Percentiles rank a stretch among this genome's conserved stretches.
phyloP scores from a whole-genome alignment of 768 basidiomycete species.

The Suillus bovinus region DNA sequence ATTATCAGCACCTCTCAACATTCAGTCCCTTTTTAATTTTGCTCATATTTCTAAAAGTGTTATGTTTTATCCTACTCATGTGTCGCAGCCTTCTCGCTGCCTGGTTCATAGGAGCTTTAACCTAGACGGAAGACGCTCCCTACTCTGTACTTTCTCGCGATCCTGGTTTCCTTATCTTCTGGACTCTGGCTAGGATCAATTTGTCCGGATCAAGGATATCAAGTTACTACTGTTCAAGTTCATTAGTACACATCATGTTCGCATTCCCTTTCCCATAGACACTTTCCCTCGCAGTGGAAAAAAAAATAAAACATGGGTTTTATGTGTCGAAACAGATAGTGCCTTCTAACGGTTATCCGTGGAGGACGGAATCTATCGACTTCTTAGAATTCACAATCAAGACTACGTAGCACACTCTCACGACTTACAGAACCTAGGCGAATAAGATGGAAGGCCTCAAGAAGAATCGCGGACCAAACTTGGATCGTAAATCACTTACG shows the following conservation, averaged over 20 bases:
- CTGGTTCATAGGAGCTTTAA: not conserved
- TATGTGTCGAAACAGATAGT: not conserved
- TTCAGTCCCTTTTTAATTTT: not conserved
- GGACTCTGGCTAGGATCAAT: not conserved
- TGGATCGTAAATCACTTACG: not conserved
- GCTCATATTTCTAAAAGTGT: not conserved
- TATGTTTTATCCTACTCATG: not conserved
- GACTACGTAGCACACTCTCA: conserved; percentile 1
- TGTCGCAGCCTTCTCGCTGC: not conserved
- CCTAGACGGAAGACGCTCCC: not conserved
- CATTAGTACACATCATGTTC: not conserved
- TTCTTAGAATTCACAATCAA: not conserved
- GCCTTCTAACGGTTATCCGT: not conserved
- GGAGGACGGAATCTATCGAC: not conserved
- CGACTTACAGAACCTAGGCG: not conserved
- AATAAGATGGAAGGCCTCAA: not conserved
- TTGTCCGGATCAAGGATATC: not conserved
- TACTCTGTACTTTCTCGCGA: not conserved
- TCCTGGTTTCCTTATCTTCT: not conserved
- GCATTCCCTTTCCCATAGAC: not conserved
- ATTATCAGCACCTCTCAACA: conserved; percentile 2
- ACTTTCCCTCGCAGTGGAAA: not conserved
- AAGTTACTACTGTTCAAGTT: not conserved
- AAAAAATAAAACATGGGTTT: not conserved
- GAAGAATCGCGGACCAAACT: conserved; percentile 1